These are phyloP conservation scores for Fusarium camptoceras DNA, from an alignment of 2,329 filamentous ascomycete genomes.

Conservation along the genomic window DNA sequence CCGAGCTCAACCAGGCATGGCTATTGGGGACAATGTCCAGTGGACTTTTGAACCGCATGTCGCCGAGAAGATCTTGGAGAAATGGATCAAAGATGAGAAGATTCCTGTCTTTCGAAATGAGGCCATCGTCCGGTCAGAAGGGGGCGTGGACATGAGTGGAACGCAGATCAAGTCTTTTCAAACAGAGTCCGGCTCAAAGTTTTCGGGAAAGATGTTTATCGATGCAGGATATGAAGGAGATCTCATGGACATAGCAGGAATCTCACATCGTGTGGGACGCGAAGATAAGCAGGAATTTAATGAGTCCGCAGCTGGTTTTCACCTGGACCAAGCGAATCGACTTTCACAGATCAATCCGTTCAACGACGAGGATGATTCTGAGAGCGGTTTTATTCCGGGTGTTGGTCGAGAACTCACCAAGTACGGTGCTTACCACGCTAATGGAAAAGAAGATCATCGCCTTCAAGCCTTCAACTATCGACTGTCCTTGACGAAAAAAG, in stretches of 20 bases:
- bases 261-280: constrained; percentile 30
- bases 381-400: constrained; percentile 22
- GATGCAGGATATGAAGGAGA: constrained; percentile 39
- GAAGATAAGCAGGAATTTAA: constrained; percentile 27
- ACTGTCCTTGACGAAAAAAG: constrained; percentile 6
- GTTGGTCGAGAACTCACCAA: constrained; percentile 9
- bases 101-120: constrained; percentile 34
- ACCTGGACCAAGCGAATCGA: neutral
- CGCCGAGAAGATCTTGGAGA: constrained; percentile 29
- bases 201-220: constrained; percentile 33
- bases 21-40: constrained; percentile 32
- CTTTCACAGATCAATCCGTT: constrained; percentile 24
- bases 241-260: constrained; percentile 34
- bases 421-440: neutral
- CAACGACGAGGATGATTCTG: neutral
- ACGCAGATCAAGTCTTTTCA: constrained; percentile 22
- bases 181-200: constrained; percentile 14
- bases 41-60: constrained; percentile 41
- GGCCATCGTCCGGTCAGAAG: constrained; percentile 8
- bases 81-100: constrained; percentile 34
- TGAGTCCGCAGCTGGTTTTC: constrained; percentile 30
- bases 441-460: constrained; percentile 25
- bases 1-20: constrained; percentile 29
- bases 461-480: constrained; percentile 38
- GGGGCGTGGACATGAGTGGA: constrained; percentile 16